Percentiles rank a stretch among this genome's conserved stretches.
Conservation (phyloP, 805 yeast species). For the Teunomyces funiuensis region DNA sequence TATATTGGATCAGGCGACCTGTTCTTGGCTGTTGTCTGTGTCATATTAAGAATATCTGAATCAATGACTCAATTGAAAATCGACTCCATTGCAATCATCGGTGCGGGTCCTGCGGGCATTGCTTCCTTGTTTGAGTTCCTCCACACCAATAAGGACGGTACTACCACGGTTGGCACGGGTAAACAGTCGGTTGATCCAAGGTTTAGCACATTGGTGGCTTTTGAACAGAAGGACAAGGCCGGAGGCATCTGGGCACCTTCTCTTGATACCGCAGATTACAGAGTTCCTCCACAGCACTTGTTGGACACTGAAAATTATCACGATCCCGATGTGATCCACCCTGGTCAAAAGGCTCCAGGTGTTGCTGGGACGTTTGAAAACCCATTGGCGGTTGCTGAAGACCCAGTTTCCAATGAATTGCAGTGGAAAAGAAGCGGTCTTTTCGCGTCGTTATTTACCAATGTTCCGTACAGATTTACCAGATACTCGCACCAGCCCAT, state of each 20-base stretch:
- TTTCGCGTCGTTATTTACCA: constrained; percentile 40
- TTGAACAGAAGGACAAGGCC: constrained; percentile 41
- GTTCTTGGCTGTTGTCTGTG: too few species aligned
- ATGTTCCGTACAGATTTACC: constrained; percentile 39
- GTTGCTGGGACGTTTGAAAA: constrained; percentile 13
- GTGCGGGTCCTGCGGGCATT: constrained; percentile 72
- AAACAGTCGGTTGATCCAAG: constrained; percentile 17
- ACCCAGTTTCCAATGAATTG: constrained; percentile 15
- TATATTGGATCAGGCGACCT: too few species aligned
- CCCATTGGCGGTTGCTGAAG: constrained; percentile 15
- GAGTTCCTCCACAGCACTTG: constrained; percentile 30
- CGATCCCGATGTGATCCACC: constrained; percentile 30
- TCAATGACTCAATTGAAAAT: constrained; percentile 10
- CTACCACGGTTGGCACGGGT: constrained; percentile 14
- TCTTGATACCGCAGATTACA: constrained; percentile 17
- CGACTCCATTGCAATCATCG: constrained; percentile 60
- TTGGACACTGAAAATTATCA: constrained; percentile 23
- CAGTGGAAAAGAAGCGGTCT: constrained; percentile 40
- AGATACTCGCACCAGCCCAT: constrained; percentile 35
- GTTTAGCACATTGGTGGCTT: constrained; percentile 38
- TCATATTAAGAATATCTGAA: too few species aligned
- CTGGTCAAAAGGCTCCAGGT: constrained; percentile 15
- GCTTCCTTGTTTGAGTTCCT: constrained; percentile 19
- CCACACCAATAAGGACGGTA: constrained; percentile 26
- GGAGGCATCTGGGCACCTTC: constrained; percentile 49